phyloP scores from a whole-genome alignment of 352 stramenopile genomes.

The Pythium insidiosum region DNA sequence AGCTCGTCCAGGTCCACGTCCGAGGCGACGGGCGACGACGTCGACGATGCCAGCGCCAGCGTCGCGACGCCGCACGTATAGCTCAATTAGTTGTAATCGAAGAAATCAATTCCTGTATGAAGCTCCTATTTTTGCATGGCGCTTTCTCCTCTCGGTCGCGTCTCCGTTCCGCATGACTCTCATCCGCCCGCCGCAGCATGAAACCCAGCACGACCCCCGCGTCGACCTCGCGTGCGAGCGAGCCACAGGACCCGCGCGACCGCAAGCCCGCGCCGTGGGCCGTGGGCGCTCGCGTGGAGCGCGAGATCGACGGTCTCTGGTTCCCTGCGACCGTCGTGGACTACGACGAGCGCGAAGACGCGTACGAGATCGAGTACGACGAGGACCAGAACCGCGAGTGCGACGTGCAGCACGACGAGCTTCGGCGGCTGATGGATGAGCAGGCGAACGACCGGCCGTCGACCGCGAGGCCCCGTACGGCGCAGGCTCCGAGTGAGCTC shows the following conservation, averaged over 20 bases:
- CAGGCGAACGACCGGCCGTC: slow-evolving; percentile 2
- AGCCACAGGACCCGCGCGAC: neutral
- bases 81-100: too few relatives aligned
- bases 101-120: too few relatives aligned
- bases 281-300: slow-evolving; percentile 45
- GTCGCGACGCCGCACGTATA: too few relatives aligned
- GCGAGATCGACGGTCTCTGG: slow-evolving; percentile 70
- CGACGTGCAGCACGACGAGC: slow-evolving; percentile 41
- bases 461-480: slow-evolving; percentile 1
- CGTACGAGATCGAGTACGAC: slow-evolving; percentile 72
- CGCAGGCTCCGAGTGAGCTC: slow-evolving; percentile 27
- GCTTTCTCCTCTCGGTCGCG: too few relatives aligned
- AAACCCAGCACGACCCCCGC: too few relatives aligned
- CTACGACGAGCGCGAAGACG: slow-evolving; percentile 30
- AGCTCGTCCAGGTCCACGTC: too few relatives aligned
- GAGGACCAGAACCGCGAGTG: slow-evolving; percentile 68
- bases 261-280: slow-evolving; percentile 11
- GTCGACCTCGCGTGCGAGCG: too few relatives aligned
- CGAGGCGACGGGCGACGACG: too few relatives aligned
- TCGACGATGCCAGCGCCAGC: too few relatives aligned
- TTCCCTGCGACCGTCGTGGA: slow-evolving; percentile 59
- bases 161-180: neutral
- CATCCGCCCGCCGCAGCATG: too few relatives aligned
- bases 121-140: too few relatives aligned
- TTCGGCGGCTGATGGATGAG: slow-evolving; percentile 24